Conservation (phyloP, 164 flowering plant genomes). For the Aristolochia californica region DNA sequence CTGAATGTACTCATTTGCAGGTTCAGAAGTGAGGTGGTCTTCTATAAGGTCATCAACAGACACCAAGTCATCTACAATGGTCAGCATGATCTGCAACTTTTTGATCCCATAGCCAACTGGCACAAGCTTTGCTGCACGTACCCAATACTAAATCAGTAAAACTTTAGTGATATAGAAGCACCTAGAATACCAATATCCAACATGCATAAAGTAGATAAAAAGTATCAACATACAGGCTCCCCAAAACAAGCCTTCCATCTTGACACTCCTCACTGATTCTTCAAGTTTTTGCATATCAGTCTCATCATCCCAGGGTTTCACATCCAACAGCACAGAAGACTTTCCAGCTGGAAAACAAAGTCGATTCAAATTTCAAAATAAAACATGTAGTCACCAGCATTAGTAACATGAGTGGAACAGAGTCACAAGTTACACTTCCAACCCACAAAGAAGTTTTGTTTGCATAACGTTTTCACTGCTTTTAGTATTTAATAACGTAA, state of each 20-base stretch:
- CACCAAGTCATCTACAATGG: conserved; percentile 88
- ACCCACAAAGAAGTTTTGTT: background rate
- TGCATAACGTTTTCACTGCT: too few species aligned
- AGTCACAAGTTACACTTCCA: too few species aligned
- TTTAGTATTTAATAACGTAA: too few species aligned
- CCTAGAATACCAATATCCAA: too few species aligned
- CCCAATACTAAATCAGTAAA: background rate
- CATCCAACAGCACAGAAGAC: conserved; percentile 79
- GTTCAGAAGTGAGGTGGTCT: conserved; percentile 65
- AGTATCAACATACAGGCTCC: conserved; percentile 11
- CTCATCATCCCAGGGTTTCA: conserved; percentile 94
- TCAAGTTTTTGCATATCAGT: conserved; percentile 87
- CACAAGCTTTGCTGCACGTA: conserved; percentile 60
- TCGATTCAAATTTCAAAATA: background rate
- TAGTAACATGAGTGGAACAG: too few species aligned
- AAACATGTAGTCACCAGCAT: background rate
- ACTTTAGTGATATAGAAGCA: background rate
- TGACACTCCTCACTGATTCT: conserved; percentile 61
- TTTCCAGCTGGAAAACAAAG: conserved; percentile 56
- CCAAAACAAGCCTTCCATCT: conserved; percentile 52
- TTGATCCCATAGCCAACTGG: conserved; percentile 90
- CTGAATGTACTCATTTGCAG: conserved; percentile 74
- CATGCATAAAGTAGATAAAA: background rate
- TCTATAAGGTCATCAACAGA: conserved; percentile 75
- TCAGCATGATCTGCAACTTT: conserved; percentile 80